Evolutionary conservation across 306 rosid species (phyloP), one percentile per base, ranked within the genome.

Genomic region (Sindora glabra): DNA sequence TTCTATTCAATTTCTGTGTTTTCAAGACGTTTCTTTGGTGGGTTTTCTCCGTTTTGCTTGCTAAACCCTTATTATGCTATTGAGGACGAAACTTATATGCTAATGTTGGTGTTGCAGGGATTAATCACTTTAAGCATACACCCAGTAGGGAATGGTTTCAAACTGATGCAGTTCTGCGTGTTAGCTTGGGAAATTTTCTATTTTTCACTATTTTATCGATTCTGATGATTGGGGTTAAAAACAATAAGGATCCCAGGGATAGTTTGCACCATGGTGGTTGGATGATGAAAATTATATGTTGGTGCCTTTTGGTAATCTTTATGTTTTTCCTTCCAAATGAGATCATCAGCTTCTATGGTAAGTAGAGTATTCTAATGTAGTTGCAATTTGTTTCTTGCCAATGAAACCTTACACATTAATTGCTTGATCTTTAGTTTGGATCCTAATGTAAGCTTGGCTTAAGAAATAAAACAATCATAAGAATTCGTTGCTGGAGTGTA

Each of bases 241-340:
- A 37, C 68, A 97, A 94, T 70, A 88, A 79, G 86, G 99, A 94
- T 79, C 99, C 95, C 14, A 97, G 99, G 59, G 99, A 94, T 78
- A 40, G 63, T 52, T 22, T 94, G 74, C 99, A 94, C 72, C 99
- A 94, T 48, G 99, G 99, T 56, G 99, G 99, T 60, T 94, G 99
- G 99, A 94, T 94, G 99, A 76, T 89, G 90, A 94, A 94, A 73
- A 18, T 94, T 17, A 79, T 84, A 53, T 82, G 87, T 74, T 94
- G 99, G 99, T 86, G 49, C 64, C 77, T 89, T 59, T 30, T 89
- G 76, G 94, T 94, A 39, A 76, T 84, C 77, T 78, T 89, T 47
- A 84, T 79, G 86, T 84, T 94, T 79, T 89, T 94, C 73, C 74
- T 94, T 64, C 99, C 99, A 5, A 94, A 94, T 22, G 95, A 84